Evolutionary conservation across 148 eudicot species (phyloP).

Genomic region (Chenopodium quinoa): DNA sequence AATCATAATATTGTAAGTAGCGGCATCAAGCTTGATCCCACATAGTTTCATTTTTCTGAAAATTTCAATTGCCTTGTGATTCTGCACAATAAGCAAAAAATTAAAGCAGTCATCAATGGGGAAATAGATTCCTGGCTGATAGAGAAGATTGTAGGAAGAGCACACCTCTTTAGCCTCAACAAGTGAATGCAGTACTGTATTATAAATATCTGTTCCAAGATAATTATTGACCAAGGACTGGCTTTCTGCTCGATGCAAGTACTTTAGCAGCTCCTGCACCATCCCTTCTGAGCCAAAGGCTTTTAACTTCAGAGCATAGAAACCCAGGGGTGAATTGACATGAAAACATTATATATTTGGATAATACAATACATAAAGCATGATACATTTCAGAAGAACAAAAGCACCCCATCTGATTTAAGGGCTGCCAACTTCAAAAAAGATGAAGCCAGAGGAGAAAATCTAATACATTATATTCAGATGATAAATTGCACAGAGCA

Average conservation of each 20-base stretch:
- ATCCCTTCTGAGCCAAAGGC: conserved; percentile 80
- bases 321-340: not conserved
- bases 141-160: not conserved
- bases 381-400: not conserved
- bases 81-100: conserved; percentile 39
- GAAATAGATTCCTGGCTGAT: not conserved
- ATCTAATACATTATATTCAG: not conserved
- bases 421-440: not conserved
- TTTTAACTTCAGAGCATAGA: conserved; percentile 46
- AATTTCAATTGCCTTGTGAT: conserved; percentile 51
- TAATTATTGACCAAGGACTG: conserved; percentile 26
- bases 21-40: conserved; percentile 51
- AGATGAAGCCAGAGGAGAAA: not conserved
- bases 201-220: conserved; percentile 45
- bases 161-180: conserved; percentile 69
- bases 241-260: conserved; percentile 51
- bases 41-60: conserved; percentile 56
- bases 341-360: conserved; percentile 10
- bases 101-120: conserved; percentile 10
- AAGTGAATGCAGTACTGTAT: conserved; percentile 70
- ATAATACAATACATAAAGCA: not conserved
- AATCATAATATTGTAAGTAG: conserved; percentile 74
- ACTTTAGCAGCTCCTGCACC: conserved; percentile 54
- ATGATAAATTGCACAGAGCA: not conserved
- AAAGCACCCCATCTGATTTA: too few species aligned